Evolutionary conservation across 2,329 filamentous ascomycete genomes (phyloP).

Genomic region (Arthrobotrys musiformis): DNA sequence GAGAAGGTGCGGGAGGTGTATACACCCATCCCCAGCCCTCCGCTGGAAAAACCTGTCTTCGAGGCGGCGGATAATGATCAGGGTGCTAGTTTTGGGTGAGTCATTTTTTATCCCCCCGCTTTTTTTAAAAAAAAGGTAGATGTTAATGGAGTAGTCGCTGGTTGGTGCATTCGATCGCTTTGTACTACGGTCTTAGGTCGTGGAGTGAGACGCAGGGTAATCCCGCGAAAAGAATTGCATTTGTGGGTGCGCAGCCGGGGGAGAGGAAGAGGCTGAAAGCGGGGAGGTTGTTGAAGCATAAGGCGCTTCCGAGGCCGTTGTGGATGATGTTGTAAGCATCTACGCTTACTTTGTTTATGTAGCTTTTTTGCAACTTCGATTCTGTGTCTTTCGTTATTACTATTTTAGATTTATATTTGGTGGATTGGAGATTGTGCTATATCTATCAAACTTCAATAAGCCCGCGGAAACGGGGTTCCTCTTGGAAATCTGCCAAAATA

Average conservation of each 20-base stretch:
- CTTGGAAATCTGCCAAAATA: too few species aligned
- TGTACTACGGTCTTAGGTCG: slow-evolving; percentile 89
- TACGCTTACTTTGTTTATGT: background rate
- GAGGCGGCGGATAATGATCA: slow-evolving; percentile 80
- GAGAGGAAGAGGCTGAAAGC: slow-evolving; percentile 35
- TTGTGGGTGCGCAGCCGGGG: slow-evolving; percentile 70
- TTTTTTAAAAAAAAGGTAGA: background rate
- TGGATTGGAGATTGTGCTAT: too few species aligned
- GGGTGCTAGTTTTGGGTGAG: slow-evolving; percentile 82
- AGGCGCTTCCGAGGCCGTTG: slow-evolving; percentile 33
- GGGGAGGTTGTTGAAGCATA: slow-evolving; percentile 35
- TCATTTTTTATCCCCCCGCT: slow-evolving; percentile 60
- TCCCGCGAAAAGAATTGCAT: slow-evolving; percentile 80
- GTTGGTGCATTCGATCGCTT: slow-evolving; percentile 90
- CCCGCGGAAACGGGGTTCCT: too few species aligned
- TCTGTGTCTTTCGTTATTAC: too few species aligned
- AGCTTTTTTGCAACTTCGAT: too few species aligned
- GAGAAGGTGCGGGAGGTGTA: slow-evolving; percentile 65
- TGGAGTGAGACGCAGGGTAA: slow-evolving; percentile 79
- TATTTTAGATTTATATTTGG: too few species aligned
- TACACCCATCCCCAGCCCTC: slow-evolving; percentile 63
- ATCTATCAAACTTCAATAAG: too few species aligned
- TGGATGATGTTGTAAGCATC: slow-evolving; percentile 50
- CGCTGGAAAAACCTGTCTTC: slow-evolving; percentile 78
- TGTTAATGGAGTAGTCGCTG: slow-evolving; percentile 72